Percentiles rank a stretch among this genome's conserved stretches.
phyloP scores from a whole-genome alignment of 1,284 basidiomycete genomes.

The Apiotrichum siamense region DNA sequence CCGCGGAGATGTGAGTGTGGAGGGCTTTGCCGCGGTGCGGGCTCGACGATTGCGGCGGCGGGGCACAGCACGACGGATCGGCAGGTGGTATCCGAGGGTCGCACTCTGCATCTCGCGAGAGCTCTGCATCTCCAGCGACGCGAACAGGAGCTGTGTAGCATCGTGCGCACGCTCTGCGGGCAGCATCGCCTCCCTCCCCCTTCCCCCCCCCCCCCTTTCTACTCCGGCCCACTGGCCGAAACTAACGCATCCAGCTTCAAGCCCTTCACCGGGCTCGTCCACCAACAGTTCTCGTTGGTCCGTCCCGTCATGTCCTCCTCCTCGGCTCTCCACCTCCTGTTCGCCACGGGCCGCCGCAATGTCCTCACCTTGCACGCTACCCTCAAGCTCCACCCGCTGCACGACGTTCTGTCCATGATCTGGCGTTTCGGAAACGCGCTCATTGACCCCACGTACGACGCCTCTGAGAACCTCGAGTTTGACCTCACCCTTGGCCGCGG shows the following conservation, averaged over 20 bases:
- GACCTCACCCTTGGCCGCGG: conserved; percentile 66
- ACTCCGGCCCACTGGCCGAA: not conserved
- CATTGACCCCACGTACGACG: conserved; percentile 65
- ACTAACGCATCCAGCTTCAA: conserved; percentile 17
- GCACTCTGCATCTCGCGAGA: no score
- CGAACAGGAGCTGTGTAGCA: no score
- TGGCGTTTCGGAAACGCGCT: conserved; percentile 56
- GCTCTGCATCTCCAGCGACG: no score
- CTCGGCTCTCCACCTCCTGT: conserved; percentile 58
- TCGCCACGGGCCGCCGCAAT: conserved; percentile 75
- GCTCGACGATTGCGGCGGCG: no score
- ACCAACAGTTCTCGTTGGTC: conserved; percentile 30
- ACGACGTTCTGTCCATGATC: conserved; percentile 60
- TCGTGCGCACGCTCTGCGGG: no score
- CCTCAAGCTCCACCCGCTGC: conserved; percentile 69
- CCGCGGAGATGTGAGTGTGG: conserved; percentile 40
- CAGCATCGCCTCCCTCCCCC: no score
- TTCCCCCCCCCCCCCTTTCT: no score
- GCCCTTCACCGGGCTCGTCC: conserved; percentile 20
- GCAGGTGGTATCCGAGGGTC: no score
- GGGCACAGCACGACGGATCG: no score
- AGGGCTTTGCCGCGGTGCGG: no score
- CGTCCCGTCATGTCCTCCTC: conserved; percentile 31
- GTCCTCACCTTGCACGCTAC: conserved; percentile 70
- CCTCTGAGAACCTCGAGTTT: conserved; percentile 52